These are phyloP conservation scores for Eucalyptus leucophloia DNA, from an alignment of 345 rosid species.

Conservation along the genomic window DNA sequence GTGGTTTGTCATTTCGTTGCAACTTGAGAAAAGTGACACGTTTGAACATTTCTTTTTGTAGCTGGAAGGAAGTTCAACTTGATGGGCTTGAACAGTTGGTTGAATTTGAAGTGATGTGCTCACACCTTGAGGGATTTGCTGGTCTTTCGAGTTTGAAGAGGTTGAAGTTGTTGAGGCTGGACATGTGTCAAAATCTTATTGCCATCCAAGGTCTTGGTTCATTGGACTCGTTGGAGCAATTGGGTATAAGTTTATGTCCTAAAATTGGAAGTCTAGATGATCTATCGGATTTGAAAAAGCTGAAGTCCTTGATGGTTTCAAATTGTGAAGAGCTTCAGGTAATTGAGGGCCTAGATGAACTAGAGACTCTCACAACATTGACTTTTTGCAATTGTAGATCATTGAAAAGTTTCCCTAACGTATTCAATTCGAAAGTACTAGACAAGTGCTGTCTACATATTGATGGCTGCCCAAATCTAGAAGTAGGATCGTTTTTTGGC, in stretches of 20 bases:
- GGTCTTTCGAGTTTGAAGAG: neutral
- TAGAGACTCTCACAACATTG: fast-evolving
- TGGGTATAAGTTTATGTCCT: neutral
- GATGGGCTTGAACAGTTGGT: neutral
- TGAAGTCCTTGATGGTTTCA: fast-evolving
- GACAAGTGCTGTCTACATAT: fast-evolving
- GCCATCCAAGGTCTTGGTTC: neutral
- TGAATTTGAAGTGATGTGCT: neutral
- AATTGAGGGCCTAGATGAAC: neutral
- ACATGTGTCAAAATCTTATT: fast-evolving
- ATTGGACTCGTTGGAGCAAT: too few relatives aligned
- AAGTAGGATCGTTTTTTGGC: fast-evolving
- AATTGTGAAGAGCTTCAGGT: fast-evolving
- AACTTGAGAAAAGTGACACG: neutral
- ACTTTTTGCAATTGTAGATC: fast-evolving
- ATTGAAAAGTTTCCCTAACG: neutral
- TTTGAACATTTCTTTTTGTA: fast-evolving
- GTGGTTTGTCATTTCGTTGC: neutral
- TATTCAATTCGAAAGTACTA: neutral
- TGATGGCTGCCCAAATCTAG: fast-evolving
- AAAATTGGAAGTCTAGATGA: too few relatives aligned
- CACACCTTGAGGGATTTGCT: neutral
- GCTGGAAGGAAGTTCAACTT: neutral
- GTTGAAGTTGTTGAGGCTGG: neutral
- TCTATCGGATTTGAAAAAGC: too few relatives aligned